A percentile compares a stretch with the other conserved stretches of the same genome.
Evolutionary conservation across 2,329 filamentous ascomycete species (phyloP).

Genomic region (Fusarium staphyleae): DNA sequence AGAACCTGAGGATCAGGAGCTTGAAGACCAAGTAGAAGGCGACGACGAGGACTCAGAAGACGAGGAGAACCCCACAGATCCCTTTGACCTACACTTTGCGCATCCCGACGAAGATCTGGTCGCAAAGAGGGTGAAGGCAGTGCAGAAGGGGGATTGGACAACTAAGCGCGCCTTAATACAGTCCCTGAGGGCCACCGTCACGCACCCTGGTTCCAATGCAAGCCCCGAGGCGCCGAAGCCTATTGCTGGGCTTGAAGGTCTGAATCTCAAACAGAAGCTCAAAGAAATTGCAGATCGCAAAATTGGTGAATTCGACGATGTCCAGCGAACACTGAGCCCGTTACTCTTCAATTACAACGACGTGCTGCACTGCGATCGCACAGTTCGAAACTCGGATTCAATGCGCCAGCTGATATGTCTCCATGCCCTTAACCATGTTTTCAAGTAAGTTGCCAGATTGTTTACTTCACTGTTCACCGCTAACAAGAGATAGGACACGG

Average conservation of each 20-base stretch:
- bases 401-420: conserved; percentile 78
- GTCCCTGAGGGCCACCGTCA: conserved; percentile 56
- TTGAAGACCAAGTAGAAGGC: conserved; percentile 40
- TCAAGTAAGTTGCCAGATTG: conserved; percentile 66
- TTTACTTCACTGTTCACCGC: not conserved
- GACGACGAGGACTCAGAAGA: conserved; percentile 54
- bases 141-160: conserved; percentile 60
- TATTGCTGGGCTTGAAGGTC: conserved; percentile 51
- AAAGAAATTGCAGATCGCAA: conserved; percentile 60
- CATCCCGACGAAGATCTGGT: conserved; percentile 69
- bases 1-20: conserved; percentile 38
- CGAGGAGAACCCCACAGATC: conserved; percentile 66
- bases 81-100: conserved; percentile 83
- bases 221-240: conserved; percentile 43
- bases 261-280: conserved; percentile 76
- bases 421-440: conserved; percentile 89
- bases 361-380: conserved; percentile 77
- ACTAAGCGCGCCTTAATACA: conserved; percentile 56
- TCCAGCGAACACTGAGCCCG: conserved; percentile 72
- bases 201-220: conserved; percentile 53
- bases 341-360: conserved; percentile 85
- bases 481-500: conserved; percentile 66
- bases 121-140: conserved; percentile 58
- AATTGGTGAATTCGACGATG: conserved; percentile 63
- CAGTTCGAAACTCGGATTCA: conserved; percentile 69